Evolutionary conservation across 2,329 filamentous ascomycete genomes (phyloP).

Genomic region (Mycocentrospora acerina): DNA sequence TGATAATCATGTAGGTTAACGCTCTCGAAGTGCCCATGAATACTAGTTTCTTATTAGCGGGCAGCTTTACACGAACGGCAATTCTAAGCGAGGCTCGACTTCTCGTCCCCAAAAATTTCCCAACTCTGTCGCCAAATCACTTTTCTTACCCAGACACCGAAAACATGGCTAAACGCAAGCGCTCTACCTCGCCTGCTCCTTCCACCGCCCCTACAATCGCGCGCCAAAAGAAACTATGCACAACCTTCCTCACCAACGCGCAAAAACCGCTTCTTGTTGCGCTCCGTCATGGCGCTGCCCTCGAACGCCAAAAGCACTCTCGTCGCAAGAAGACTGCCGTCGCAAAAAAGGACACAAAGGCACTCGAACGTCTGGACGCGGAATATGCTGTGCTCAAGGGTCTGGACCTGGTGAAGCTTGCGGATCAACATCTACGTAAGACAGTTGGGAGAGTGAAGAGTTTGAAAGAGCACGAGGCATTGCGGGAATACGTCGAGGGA

Average conservation of each 20-base stretch:
- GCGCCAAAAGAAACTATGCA: constrained; percentile 25
- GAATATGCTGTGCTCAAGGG: constrained; percentile 62
- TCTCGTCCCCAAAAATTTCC: too few species aligned
- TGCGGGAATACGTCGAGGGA: constrained; percentile 44
- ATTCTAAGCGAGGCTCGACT: too few species aligned
- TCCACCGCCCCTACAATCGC: constrained; percentile 5
- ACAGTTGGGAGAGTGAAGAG: constrained; percentile 59
- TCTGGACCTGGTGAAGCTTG: constrained; percentile 53
- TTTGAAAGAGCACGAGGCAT: constrained; percentile 52
- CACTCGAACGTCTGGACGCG: constrained; percentile 62
- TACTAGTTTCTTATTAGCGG: too few species aligned
- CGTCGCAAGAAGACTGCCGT: constrained; percentile 61
- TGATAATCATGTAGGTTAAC: too few species aligned
- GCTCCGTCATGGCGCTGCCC: constrained; percentile 71
- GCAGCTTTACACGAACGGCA: too few species aligned
- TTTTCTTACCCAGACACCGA: too few species aligned
- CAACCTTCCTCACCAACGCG: constrained; percentile 53
- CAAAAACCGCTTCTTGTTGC: constrained; percentile 62
- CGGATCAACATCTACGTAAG: constrained; percentile 58
- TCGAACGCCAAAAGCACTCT: constrained; percentile 74
- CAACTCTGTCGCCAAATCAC: too few species aligned
- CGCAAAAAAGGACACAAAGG: constrained; percentile 46
- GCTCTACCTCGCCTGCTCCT: constrained; percentile 18
- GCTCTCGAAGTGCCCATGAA: too few species aligned
- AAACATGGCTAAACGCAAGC: constrained; percentile 40